Conservation (phyloP, 495 filamentous ascomycete species). For the Xylaria scruposa region DNA sequence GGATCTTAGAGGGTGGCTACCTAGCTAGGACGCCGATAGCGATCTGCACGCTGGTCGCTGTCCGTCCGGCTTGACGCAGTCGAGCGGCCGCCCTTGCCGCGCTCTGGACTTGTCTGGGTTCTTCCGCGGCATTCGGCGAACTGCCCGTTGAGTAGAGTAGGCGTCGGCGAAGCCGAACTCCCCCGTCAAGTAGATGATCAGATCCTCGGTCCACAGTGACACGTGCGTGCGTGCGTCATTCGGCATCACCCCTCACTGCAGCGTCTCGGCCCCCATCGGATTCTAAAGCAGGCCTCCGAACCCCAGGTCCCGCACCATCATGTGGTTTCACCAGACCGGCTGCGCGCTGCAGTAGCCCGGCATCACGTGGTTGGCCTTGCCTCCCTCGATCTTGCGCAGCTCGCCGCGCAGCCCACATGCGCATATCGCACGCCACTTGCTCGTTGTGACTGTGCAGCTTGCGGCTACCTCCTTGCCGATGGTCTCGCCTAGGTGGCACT, state of each 20-base stretch:
- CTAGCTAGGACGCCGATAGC: slow-evolving; percentile 33
- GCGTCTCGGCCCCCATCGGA: slow-evolving; percentile 85
- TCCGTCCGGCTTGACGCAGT: too few relatives aligned
- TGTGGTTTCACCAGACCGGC: too few relatives aligned
- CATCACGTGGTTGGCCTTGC: slow-evolving; percentile 52
- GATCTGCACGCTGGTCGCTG: too few relatives aligned
- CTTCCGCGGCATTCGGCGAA: slow-evolving; percentile 88
- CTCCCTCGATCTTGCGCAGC: slow-evolving; percentile 74
- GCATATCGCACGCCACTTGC: slow-evolving; percentile 93
- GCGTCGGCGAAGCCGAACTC: slow-evolving; percentile 91
- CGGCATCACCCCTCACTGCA: slow-evolving; percentile 86
- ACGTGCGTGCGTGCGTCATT: slow-evolving; percentile 76
- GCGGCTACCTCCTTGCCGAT: slow-evolving; percentile 83
- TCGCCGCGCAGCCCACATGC: slow-evolving; percentile 87
- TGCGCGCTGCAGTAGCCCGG: slow-evolving; percentile 91
- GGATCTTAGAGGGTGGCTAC: too few relatives aligned
- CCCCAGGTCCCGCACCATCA: slow-evolving; percentile 53
- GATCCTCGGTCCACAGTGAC: slow-evolving; percentile 83
- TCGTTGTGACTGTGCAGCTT: slow-evolving; percentile 96
- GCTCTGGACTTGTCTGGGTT: slow-evolving; percentile 82
- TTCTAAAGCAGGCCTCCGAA: slow-evolving; percentile 79
- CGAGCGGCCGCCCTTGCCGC: slow-evolving; percentile 87
- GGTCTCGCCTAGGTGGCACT: slow-evolving; percentile 86
- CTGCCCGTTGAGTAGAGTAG: slow-evolving; percentile 77
- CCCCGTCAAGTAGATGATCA: slow-evolving; percentile 83